A percentile compares a stretch with the other conserved stretches of the same genome.
Conservation (phyloP, 164 flowering plant genomes). For the Hamamelis virginiana region DNA sequence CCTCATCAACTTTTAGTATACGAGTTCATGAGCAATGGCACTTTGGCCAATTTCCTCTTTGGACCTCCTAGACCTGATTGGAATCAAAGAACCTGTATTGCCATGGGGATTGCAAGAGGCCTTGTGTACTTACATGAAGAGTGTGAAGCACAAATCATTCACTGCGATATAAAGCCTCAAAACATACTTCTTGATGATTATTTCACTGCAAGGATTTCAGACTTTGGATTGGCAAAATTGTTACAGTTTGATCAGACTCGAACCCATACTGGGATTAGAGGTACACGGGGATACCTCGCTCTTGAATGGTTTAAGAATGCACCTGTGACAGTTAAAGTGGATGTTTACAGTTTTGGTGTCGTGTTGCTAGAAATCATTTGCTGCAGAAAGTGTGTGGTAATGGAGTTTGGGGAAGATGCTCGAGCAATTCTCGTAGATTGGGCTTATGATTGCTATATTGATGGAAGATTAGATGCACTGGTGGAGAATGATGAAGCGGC, state of each 20-base stretch:
- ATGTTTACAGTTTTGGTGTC: slow-evolving; percentile 19
- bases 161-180: too few relatives aligned
- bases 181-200: slow-evolving; percentile 17
- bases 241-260: slow-evolving; percentile 11
- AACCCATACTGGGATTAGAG: slow-evolving; percentile 14
- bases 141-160: too few relatives aligned
- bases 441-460: slow-evolving; percentile 14
- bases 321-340: slow-evolving; percentile 10
- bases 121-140: slow-evolving; percentile 22
- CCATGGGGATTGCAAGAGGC: slow-evolving; percentile 16
- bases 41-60: too few relatives aligned
- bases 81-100: slow-evolving; percentile 13
- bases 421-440: slow-evolving; percentile 12
- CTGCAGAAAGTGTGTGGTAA: slow-evolving; percentile 5
- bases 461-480: background rate
- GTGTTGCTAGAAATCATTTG: slow-evolving; percentile 12
- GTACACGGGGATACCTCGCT: slow-evolving; percentile 20
- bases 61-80: slow-evolving; percentile 12
- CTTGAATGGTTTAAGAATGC: slow-evolving; percentile 21
- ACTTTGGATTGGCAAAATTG: slow-evolving; percentile 22
- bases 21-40: too few relatives aligned
- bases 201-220: slow-evolving; percentile 5
- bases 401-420: slow-evolving; percentile 10
- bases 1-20: slow-evolving; percentile 13
- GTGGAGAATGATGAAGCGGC: slow-evolving; percentile 19